Base-by-base conservation (phyloP, 495 filamentous ascomycete genomes). In the Wilcoxina mikolae region DNA sequence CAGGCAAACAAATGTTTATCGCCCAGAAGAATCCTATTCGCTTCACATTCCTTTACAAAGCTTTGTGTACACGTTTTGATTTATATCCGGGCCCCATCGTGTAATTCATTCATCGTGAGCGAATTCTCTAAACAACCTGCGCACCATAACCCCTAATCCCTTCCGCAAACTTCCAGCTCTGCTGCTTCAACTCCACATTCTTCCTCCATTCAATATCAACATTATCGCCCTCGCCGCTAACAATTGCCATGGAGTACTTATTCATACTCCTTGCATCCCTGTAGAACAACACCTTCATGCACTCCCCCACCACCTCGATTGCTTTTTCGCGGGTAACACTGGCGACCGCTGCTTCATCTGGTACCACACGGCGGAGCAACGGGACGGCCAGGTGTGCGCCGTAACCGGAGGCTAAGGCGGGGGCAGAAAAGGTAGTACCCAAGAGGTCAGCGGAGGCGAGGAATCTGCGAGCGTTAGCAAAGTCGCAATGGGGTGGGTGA, bases 281-380 rank as follows among this genome's bases (percentile, higher is more conserved):
- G 73, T 98, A 98, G 74, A 87, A 98, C 53, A 98, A 75, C 54
- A 96, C 89, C 76, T 96, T 96, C 84, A 98, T 87, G 68, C 86
- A 93, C 70, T 94, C 84, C 72, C 82, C 82, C 54, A 96, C 71
- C 12, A 85, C 76, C 24, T 78, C 73, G 46, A 95, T 74, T 39
- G 91, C 91, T 68, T 83, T 66, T 62, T 96, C 90, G 62, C 78
- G 77, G 42, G 73, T 83, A 53, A 95, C 71, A 43, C 74, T 68
- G 56, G 76, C 75, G 23, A 84, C 80, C 28, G 82, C 73, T 48
- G 68, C 81, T 69, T 95, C 91, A 64, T 94, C 87, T 17, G 83
- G 84, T 41, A 84, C 85, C 53, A 82, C 69, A 56, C 78, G 77
- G 59, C 91, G 80, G 72, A 98, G 75, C 57, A 98, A 82, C 29